Conservation (phyloP, 139 green algal species). For the Ulvella scutata region DNA sequence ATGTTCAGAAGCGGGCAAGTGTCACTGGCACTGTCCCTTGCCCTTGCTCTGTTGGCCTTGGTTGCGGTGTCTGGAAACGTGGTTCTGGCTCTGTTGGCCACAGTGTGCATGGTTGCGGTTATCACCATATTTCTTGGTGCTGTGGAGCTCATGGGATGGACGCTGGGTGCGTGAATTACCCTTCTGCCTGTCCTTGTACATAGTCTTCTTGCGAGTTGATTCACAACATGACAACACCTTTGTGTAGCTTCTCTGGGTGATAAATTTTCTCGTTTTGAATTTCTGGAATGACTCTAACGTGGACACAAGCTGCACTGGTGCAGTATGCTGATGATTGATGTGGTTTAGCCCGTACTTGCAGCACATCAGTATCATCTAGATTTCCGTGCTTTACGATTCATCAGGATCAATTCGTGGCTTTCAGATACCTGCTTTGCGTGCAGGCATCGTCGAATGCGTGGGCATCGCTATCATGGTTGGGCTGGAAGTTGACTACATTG, state of each 20-base stretch:
- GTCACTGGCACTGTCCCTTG: not conserved
- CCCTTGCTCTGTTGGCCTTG: not conserved
- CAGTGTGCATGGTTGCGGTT: not conserved
- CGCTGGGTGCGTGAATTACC: not conserved
- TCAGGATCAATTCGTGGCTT: no score
- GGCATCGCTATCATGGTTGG: not conserved
- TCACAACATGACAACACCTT: no score
- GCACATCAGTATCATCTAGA: no score
- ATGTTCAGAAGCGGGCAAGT: not conserved
- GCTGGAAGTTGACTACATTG: not conserved
- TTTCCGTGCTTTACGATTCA: no score
- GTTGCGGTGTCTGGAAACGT: not conserved
- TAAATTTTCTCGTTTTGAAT: no score
- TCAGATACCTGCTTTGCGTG: not conserved
- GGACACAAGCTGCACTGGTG: no score
- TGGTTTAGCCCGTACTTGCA: no score
- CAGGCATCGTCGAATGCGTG: not conserved
- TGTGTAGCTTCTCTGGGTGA: no score
- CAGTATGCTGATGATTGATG: no score
- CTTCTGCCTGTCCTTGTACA: no score
- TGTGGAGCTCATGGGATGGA: not conserved
- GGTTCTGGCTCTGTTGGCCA: not conserved
- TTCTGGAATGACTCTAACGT: no score
- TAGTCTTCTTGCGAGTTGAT: no score
- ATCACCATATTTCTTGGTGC: not conserved